phyloP scores from a whole-genome alignment of 768 basidiomycete genomes.

The Hypholoma fasciculare region DNA sequence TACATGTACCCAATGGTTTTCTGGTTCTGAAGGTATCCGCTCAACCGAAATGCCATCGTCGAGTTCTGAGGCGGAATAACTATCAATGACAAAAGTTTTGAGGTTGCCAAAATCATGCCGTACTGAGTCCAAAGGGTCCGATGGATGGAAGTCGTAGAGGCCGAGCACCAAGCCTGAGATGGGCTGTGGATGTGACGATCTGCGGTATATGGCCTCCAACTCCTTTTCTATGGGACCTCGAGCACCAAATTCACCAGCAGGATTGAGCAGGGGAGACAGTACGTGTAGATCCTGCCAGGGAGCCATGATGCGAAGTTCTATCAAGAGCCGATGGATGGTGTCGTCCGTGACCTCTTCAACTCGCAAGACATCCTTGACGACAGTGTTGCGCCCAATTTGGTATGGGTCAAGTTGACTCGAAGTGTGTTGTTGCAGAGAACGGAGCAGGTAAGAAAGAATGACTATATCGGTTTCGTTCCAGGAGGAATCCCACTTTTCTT shows the following conservation, averaged over 20 bases:
- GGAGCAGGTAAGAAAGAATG: conserved; percentile 60
- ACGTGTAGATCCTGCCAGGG: conserved; percentile 78
- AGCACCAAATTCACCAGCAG: conserved; percentile 31
- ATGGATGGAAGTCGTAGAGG: conserved; percentile 61
- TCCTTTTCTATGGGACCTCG: conserved; percentile 22
- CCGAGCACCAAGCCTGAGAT: conserved; percentile 39
- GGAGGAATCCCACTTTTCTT: conserved; percentile 23
- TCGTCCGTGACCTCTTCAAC: conserved; percentile 28
- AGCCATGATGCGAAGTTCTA: conserved; percentile 71
- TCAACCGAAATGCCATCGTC: conserved; percentile 94
- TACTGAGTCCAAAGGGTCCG: conserved; percentile 65
- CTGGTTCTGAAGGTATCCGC: conserved; percentile 55
- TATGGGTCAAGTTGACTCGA: conserved; percentile 66
- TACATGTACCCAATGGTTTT: conserved; percentile 76
- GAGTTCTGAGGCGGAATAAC: conserved; percentile 74
- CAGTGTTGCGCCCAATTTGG: conserved; percentile 43
- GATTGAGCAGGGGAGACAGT: conserved; percentile 36
- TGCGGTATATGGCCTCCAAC: conserved; percentile 27
- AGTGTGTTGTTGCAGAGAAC: conserved; percentile 49
- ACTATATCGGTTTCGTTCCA: conserved; percentile 56
- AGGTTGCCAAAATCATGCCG: conserved; percentile 86
- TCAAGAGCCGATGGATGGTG: conserved; percentile 49
- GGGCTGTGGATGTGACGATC: conserved; percentile 24
- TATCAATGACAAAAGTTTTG: conserved; percentile 88
- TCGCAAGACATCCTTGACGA: conserved; percentile 58